Conservation (phyloP, 140 eudicot genomes). For the Senecio squalidus region DNA sequence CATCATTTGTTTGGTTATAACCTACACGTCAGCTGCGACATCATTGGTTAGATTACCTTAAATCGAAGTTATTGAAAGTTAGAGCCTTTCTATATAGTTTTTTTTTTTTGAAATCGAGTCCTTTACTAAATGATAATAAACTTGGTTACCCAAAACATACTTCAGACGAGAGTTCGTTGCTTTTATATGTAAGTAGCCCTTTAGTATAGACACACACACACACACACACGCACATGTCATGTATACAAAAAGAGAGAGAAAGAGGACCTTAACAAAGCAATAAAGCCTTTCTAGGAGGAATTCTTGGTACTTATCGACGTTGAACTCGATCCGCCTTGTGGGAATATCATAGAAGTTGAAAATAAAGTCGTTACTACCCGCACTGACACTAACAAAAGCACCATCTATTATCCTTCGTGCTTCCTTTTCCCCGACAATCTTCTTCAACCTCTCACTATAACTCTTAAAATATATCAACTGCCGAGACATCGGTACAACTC, state of each 20-base stretch:
- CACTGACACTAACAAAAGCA: slow-evolving; percentile 50
- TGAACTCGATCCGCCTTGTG: slow-evolving; percentile 26
- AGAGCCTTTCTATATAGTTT: too few species aligned
- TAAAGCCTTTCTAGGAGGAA: slow-evolving; percentile 35
- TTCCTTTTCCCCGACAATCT: slow-evolving; percentile 36
- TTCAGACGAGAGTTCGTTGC: too few species aligned
- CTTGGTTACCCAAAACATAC: too few species aligned
- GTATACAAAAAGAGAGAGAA: not conserved
- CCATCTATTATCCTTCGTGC: slow-evolving; percentile 20
- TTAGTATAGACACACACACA: not conserved
- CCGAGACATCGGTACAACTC: slow-evolving; percentile 39
- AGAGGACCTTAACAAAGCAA: slow-evolving; percentile 45
- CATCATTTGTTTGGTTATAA: too few species aligned
- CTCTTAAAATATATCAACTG: slow-evolving; percentile 31
- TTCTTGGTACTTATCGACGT: slow-evolving; percentile 41
- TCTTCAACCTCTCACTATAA: slow-evolving; percentile 30
- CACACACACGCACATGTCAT: slow-evolving; percentile 7
- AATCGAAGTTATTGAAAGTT: too few species aligned
- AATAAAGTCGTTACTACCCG: slow-evolving; percentile 62
- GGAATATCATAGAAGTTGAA: slow-evolving; percentile 47
- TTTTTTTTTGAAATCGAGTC: too few species aligned
- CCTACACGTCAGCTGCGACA: too few species aligned
- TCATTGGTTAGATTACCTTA: too few species aligned
- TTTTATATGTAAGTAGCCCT: not conserved
- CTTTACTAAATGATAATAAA: too few species aligned